Evolutionary conservation across 495 filamentous ascomycete genomes (phyloP).

Genomic region (Trichoderma parareesei): DNA sequence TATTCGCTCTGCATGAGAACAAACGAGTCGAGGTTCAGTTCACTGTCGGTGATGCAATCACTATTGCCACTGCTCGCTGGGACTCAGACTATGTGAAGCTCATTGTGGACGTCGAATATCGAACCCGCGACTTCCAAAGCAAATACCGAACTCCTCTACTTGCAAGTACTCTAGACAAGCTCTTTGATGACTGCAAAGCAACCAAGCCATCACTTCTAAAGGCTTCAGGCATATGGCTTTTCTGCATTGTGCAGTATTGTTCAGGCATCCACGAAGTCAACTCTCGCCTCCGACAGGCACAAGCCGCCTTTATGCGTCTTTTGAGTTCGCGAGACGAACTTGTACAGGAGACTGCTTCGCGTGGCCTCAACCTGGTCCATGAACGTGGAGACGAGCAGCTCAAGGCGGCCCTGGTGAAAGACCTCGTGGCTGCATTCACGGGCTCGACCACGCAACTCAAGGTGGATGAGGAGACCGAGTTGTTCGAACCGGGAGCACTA

Average conservation of each 20-base stretch:
- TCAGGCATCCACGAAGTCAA: constrained; percentile 66
- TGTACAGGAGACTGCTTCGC: constrained; percentile 88
- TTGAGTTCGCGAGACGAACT: constrained; percentile 83
- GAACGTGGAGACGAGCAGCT: constrained; percentile 77
- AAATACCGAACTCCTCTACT: constrained; percentile 41
- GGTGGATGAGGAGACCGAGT: constrained; percentile 78
- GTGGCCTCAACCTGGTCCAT: constrained; percentile 83
- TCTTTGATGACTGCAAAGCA: constrained; percentile 63
- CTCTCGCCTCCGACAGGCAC: constrained; percentile 63
- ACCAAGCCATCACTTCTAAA: constrained; percentile 83
- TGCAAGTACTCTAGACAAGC: constrained; percentile 51
- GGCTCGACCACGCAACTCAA: constrained; percentile 63
- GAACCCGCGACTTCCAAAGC: constrained; percentile 22
- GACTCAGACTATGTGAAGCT: constrained; percentile 47
- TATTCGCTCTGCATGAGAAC: constrained; percentile 73
- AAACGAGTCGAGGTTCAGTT: constrained; percentile 82
- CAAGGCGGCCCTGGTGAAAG: constrained; percentile 73
- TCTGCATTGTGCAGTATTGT: constrained; percentile 88
- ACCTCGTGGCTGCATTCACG: constrained; percentile 83
- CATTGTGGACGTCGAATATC: constrained; percentile 35
- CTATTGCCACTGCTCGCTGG: constrained; percentile 72
- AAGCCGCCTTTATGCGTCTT: constrained; percentile 80
- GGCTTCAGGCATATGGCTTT: constrained; percentile 85
- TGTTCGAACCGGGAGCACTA: constrained; percentile 89
- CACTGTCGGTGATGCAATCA: constrained; percentile 76